Percentiles rank a stretch among this genome's conserved stretches.
Evolutionary conservation across 345 rosid genomes (phyloP).

Genomic region (Triadica sebifera): DNA sequence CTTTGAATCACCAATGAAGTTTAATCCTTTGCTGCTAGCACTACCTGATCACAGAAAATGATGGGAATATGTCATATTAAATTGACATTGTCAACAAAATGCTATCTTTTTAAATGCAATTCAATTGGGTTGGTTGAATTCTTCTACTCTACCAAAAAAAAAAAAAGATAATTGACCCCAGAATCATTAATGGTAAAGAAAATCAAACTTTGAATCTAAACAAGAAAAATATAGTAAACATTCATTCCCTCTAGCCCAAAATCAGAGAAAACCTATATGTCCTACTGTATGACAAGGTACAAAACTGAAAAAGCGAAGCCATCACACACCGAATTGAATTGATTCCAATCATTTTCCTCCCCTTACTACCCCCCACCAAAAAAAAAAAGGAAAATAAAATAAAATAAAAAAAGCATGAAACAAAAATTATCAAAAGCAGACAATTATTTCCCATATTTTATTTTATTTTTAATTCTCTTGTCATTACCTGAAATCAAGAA

Average conservation of each 20-base stretch:
- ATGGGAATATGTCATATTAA: not conserved
- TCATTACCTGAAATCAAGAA: slow-evolving; percentile 14
- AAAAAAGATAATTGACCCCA: not conserved
- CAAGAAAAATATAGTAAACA: not conserved
- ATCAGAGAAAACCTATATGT: too few relatives aligned
- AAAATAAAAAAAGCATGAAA: not conserved
- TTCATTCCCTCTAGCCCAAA: slow-evolving; percentile 1
- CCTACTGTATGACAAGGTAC: not conserved
- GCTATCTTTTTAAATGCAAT: not conserved
- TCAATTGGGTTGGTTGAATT: not conserved
- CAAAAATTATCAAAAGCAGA: not conserved
- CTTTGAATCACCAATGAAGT: not conserved
- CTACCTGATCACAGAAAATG: slow-evolving; percentile 19
- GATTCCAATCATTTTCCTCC: not conserved
- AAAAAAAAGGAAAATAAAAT: not conserved
- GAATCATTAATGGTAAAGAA: not conserved
- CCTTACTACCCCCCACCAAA: too few relatives aligned
- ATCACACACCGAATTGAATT: not conserved
- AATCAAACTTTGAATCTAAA: slow-evolving; percentile 4
- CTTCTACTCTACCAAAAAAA: not conserved
- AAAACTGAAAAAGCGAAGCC: not conserved
- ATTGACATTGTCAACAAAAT: not conserved
- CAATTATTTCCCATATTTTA: not conserved
- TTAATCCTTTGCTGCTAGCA: slow-evolving; percentile 6
- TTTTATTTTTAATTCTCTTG: not conserved